Percentiles rank a stretch among this genome's conserved stretches.
Evolutionary conservation across 176 grass and related monocot genomes (phyloP).

Genomic region (Neostapfia colusana): DNA sequence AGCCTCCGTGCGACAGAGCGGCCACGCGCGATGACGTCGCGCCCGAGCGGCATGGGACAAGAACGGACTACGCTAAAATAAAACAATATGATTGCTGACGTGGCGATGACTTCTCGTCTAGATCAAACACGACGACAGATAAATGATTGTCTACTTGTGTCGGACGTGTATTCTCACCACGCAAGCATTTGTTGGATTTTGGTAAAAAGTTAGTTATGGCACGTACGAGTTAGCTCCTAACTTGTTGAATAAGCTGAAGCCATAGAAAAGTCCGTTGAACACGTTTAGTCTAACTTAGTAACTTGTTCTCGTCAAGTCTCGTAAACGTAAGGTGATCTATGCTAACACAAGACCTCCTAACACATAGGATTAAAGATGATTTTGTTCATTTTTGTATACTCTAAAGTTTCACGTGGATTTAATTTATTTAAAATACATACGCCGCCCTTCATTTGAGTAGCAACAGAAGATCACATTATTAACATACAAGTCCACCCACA

Average conservation of each 20-base stretch:
- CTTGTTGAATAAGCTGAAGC: neutral
- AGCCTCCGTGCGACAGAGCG: neutral
- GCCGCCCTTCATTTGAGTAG: too few species aligned
- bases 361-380: too few species aligned
- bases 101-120: neutral
- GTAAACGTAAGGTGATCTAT: neutral
- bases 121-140: neutral
- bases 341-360: too few species aligned
- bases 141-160: neutral
- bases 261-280: neutral
- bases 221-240: neutral
- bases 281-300: neutral
- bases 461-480: too few species aligned
- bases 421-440: too few species aligned
- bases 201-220: neutral
- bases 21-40: conserved; percentile 14
- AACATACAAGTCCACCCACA: too few species aligned
- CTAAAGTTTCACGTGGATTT: too few species aligned
- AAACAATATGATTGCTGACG: neutral
- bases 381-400: too few species aligned
- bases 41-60: neutral
- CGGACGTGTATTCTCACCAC: neutral
- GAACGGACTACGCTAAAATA: neutral
- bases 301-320: neutral
- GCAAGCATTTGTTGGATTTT: neutral